These are phyloP conservation scores for Vairimorpha necatrix DNA, from an alignment of 371 early-diverging fungal species.

Conservation along the genomic window DNA sequence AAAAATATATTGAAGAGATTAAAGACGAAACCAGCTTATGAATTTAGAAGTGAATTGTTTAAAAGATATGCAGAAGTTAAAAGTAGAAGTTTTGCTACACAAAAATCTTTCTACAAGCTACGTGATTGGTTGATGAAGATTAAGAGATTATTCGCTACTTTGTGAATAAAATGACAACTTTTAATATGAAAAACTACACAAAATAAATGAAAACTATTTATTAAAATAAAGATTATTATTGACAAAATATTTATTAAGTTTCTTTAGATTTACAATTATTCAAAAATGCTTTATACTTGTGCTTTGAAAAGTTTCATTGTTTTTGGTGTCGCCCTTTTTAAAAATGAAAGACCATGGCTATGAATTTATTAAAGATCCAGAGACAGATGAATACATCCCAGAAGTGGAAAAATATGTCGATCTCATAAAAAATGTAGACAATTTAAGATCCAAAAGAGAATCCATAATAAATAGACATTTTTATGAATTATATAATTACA, in stretches of 20 bases:
- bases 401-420: conserved; percentile 17
- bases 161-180: neutral
- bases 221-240: no score
- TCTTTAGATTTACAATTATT: no score
- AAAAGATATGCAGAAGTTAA: conserved; percentile 37
- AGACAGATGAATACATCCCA: neutral
- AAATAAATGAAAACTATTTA: no score
- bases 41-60: conserved; percentile 31
- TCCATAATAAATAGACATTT: conserved; percentile 28
- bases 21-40: neutral
- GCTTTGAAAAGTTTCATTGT: no score
- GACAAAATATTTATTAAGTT: no score
- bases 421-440: conserved; percentile 27
- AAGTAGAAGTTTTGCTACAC: neutral
- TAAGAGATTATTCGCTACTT: neutral
- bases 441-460: conserved; percentile 20
- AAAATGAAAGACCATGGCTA: neutral
- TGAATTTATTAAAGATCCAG: neutral
- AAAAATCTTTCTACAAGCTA: conserved; percentile 1
- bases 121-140: conserved; percentile 5
- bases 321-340: no score
- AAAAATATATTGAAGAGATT: conserved; percentile 31
- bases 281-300: no score
- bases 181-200: neutral
- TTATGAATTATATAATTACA: conserved; percentile 34